Percentiles rank a stretch among this genome's conserved stretches.
phyloP scores from a whole-genome alignment of 257 asterid genomes.

The Handroanthus guayacan region DNA sequence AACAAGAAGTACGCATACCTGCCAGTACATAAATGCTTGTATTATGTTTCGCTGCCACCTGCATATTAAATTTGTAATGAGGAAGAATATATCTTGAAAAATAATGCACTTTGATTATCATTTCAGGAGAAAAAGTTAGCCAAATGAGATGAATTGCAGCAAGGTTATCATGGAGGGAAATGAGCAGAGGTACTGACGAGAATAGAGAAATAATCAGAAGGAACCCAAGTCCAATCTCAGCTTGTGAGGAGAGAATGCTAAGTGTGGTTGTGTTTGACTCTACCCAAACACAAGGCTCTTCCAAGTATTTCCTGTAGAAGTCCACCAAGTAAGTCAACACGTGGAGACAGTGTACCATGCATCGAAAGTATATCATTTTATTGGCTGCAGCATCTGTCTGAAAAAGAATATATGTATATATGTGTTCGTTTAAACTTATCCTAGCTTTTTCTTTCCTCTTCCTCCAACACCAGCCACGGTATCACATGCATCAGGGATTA shows the following conservation, averaged over 20 bases:
- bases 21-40: constrained; percentile 90
- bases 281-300: constrained; percentile 86
- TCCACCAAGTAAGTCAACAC: constrained; percentile 26
- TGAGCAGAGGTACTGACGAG: constrained; percentile 65
- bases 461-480: background rate
- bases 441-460: constrained; percentile 5
- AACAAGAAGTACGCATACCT: constrained; percentile 49
- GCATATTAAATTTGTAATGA: constrained; percentile 37
- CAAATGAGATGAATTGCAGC: background rate
- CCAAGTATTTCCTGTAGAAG: constrained; percentile 81
- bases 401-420: background rate
- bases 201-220: constrained; percentile 71
- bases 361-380: background rate
- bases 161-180: constrained; percentile 14
- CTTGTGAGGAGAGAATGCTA: constrained; percentile 75
- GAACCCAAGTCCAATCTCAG: constrained; percentile 81
- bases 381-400: background rate
- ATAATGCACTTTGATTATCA: background rate
- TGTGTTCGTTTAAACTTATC: constrained; percentile 25
- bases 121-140: background rate
- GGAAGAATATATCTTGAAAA: constrained; percentile 10
- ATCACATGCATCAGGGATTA: background rate
- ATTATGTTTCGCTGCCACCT: constrained; percentile 90
- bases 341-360: constrained; percentile 10
- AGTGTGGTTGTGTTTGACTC: constrained; percentile 79